Conservation (phyloP, 1,284 basidiomycete species). For the Pseudozyma thailandica region DNA sequence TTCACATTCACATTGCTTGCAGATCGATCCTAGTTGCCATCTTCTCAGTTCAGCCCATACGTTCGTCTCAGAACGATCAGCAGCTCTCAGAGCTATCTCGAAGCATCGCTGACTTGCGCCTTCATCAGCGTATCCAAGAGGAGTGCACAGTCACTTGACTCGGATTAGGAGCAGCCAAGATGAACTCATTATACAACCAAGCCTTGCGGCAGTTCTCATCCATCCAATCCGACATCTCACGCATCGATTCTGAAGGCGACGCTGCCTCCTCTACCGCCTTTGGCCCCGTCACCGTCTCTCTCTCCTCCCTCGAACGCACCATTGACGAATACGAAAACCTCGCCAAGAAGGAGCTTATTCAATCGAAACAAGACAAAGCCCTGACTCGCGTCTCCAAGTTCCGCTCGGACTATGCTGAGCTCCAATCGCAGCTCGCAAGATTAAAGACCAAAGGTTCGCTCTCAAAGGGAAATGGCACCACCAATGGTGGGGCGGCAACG, state of each 20-base stretch:
- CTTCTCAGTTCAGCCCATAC: too few species aligned
- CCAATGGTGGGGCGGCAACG: constrained; percentile 8
- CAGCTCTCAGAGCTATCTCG: too few species aligned
- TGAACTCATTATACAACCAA: constrained; percentile 67
- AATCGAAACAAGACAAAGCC: constrained; percentile 66
- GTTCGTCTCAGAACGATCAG: too few species aligned
- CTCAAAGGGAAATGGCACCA: constrained; percentile 6
- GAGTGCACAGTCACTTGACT: neutral
- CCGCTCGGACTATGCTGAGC: constrained; percentile 58
- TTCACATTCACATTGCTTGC: neutral
- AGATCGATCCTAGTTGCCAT: too few species aligned
- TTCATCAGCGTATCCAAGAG: too few species aligned
- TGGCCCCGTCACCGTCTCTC: constrained; percentile 58
- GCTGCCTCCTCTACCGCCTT: constrained; percentile 30
- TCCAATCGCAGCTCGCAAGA: constrained; percentile 44
- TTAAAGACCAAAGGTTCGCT: constrained; percentile 47
- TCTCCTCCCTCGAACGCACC: constrained; percentile 60
- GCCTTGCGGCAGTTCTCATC: constrained; percentile 64
- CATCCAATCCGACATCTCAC: constrained; percentile 62
- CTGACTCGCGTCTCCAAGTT: constrained; percentile 60
- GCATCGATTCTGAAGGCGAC: constrained; percentile 47
- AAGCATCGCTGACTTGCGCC: too few species aligned
- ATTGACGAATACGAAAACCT: constrained; percentile 67
- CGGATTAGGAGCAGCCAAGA: constrained; percentile 4
- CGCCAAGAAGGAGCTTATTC: constrained; percentile 63